Base-by-base conservation (phyloP, 495 filamentous ascomycete genomes). In the Apiosordaria backusii region DNA sequence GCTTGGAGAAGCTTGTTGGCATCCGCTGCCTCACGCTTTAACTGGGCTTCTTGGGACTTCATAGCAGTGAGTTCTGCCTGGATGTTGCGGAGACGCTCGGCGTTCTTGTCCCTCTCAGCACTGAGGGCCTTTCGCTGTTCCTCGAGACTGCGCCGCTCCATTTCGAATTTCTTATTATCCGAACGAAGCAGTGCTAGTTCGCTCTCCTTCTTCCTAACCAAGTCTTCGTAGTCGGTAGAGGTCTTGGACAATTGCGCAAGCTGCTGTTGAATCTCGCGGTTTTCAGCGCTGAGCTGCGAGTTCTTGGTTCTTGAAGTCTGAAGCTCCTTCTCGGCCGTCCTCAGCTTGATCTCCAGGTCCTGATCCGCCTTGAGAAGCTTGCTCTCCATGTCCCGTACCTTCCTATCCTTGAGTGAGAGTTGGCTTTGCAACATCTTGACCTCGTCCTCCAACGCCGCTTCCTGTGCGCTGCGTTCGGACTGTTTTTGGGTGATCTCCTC, bases 341-440 rank as follows among this genome's bases (percentile, higher is more conserved):
- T 84, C 60, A 97, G 81, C 71, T 97, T 97, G 69, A 96, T 78
- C 65, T 98, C 95, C 13, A 94, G 80, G 68, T 97, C 94, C 68
- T 97, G 91, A 65, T 98, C 95, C 0, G 86, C 86, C 73, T 93
- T 91, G 50, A 96, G 77, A 16, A 97, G 76, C 72, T 92, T 97
- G 50, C 83, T 82, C 73, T 98, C 94, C 13, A 97, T 80, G 62
- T 98, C 96, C 55, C 92, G 88, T 4, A 92, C 77, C 69, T 98
- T 99, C 24, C 93, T 88, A 50, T 97, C 92, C 75, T 97, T 97
- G 64, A 98, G 76, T 59, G 85, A 87, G 19, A 98, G 80, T 69
- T 97, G 94, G 64, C 95, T 98, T 67, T 93, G 88, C 22, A 99
- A 85, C 86, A 97, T 92, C 73, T 91, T 91, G 66, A 97, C 85